These are phyloP conservation scores for Collybia nuda DNA, from an alignment of 768 basidiomycete genomes.

Conservation along the genomic window DNA sequence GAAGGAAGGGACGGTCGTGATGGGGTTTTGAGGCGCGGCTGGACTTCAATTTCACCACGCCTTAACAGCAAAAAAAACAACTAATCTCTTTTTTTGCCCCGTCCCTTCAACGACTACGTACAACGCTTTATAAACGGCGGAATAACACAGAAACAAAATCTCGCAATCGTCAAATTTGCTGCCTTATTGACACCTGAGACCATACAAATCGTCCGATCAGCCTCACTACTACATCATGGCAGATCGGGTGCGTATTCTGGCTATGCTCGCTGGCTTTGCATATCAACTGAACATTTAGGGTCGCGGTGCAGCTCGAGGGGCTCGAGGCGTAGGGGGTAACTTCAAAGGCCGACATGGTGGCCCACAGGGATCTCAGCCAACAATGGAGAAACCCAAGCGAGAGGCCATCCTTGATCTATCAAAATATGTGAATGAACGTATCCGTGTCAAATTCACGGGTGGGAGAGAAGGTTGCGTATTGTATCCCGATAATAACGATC, in stretches of 20 bases:
- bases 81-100: constrained; percentile 6
- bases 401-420: constrained; percentile 95
- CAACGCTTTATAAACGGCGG: background rate
- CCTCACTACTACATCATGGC: constrained; percentile 39
- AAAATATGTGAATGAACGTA: constrained; percentile 90
- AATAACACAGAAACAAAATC: background rate
- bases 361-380: constrained; percentile 42
- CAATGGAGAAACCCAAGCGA: constrained; percentile 78
- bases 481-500: background rate
- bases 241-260: constrained; percentile 53
- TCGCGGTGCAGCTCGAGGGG: constrained; percentile 51
- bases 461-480: constrained; percentile 81
- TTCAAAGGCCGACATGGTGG: constrained; percentile 51
- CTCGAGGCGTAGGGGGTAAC: constrained; percentile 46
- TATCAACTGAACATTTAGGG: constrained; percentile 48
- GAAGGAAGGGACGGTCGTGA: constrained; percentile 10
- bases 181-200: background rate
- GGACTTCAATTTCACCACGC: constrained; percentile 24
- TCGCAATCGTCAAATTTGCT: background rate
- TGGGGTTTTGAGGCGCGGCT: constrained; percentile 14
- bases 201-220: background rate
- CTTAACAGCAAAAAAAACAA: constrained; percentile 13
- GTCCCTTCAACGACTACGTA: background rate
- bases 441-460: constrained; percentile 97
- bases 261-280: constrained; percentile 18